Percentiles rank a stretch among this genome's conserved stretches.
Conservation (phyloP, 2,329 filamentous ascomycete species). For the Pseudogymnoascus sp. region DNA sequence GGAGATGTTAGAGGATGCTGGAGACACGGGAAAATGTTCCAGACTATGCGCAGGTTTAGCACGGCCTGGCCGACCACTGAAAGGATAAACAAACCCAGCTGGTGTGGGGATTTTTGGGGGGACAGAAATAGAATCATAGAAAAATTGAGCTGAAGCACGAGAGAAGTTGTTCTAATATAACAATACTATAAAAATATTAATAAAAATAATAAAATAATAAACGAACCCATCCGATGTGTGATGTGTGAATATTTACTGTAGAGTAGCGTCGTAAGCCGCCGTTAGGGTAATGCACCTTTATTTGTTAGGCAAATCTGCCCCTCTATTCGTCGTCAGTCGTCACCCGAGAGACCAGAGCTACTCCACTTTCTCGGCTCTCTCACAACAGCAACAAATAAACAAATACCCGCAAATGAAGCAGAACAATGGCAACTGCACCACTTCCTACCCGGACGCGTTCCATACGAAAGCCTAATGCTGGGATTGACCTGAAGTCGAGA, state of each 20-base stretch:
- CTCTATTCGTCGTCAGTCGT: neutral
- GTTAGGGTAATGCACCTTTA: neutral
- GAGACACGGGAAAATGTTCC: slow-evolving; percentile 5
- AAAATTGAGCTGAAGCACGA: neutral
- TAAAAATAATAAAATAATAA: neutral
- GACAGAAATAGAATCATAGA: neutral
- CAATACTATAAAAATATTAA: neutral
- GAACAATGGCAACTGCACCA: slow-evolving; percentile 12
- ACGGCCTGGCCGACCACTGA: neutral
- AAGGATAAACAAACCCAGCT: neutral
- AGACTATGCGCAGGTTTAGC: neutral
- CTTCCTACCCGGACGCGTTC: slow-evolving; percentile 22
- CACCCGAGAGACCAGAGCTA: neutral
- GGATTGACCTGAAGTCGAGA: neutral
- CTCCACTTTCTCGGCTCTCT: slow-evolving; percentile 4
- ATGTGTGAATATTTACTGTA: neutral
- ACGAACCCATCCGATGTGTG: neutral
- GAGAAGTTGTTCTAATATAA: neutral
- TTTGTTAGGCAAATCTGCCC: neutral
- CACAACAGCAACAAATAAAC: slow-evolving; percentile 10
- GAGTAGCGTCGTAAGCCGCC: neutral
- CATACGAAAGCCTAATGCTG: slow-evolving; percentile 19
- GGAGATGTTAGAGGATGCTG: slow-evolving; percentile 9
- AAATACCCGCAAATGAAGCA: neutral
- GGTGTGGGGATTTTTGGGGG: neutral